Base-by-base conservation (phyloP, 75 land plant species). In the Picea glauca region DNA sequence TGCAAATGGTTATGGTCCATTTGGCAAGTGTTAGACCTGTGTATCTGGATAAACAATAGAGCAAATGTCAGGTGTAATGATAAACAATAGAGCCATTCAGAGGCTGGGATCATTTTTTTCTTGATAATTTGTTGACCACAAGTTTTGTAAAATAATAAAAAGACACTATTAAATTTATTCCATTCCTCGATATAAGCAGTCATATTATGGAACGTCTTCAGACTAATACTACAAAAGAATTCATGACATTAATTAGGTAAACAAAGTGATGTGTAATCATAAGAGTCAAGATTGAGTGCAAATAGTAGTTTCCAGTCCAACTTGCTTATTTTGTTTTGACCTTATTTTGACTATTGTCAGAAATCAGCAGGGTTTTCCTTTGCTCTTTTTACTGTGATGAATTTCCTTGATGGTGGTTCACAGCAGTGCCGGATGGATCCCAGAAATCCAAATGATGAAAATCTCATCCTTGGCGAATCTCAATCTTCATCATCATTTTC, bases 1-100 rank as follows among this genome's bases (percentile, higher is more conserved):
- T 78, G 58, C 62, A 60, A 40, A 85, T 83, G 40, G 86, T 83
- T 43, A 85, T 74, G 72, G 65, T 83, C 86, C 86, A 85, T 58
- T 85, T 85, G 40, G 86, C 86, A 62, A 85, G 76, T 72, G 86
- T 85, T 17, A 73, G 66, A 40, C 86, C 86, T 32, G 86, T 84
- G 76, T 83, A 85, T 77, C 86, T 85, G 85, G 72, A 40, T 35
- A 80, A 58, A 50, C 9, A 75, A 18, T 40, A 21, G 73, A 40
- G 23, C 43, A 20, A 40, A 40, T 38, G 46, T 61, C 14, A 77
- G 75, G 40, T 17, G n/a, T 17, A 9, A n/a, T 31, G 21, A 66
- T 30, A 11, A 63, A 26, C 32, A 76, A 17, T 60, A 33, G 3
- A 31, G 32, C 35, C 40, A 38, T 66, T 15, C 6, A 66, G 40